Conservation (phyloP, 2,329 filamentous ascomycete genomes). For the Penicillium brevicompactum region DNA sequence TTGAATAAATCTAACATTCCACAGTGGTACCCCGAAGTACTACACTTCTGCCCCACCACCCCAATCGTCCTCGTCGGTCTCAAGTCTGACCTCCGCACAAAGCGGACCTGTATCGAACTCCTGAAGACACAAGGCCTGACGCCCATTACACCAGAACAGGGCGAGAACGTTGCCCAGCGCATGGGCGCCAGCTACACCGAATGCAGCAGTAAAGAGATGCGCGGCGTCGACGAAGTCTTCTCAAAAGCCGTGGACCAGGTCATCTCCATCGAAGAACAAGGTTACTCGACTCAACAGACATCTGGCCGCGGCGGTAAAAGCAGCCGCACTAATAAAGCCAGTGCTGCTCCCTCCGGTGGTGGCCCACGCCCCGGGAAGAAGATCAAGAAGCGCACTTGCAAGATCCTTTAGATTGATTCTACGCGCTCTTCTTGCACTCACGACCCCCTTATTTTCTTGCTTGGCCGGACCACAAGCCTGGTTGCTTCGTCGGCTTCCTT, state of each 20-base stretch:
- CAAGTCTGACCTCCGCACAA: constrained; percentile 94
- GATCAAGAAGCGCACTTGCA: constrained; percentile 84
- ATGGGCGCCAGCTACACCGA: constrained; percentile 98
- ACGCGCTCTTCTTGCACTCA: constrained; percentile 13
- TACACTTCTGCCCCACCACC: constrained; percentile 98
- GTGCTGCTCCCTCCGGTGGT: constrained; percentile 36
- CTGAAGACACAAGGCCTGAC: constrained; percentile 97
- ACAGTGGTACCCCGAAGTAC: constrained; percentile 98
- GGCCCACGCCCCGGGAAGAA: constrained; percentile 53
- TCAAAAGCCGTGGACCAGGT: constrained; percentile 87
- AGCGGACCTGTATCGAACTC: constrained; percentile 96
- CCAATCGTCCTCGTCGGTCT: constrained; percentile 93
- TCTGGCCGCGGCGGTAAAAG: constrained; percentile 3
- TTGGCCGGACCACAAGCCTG: constrained; percentile 35
- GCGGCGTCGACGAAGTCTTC: constrained; percentile 94
- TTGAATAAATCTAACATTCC: constrained; percentile 9
- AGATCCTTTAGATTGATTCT: constrained; percentile 64
- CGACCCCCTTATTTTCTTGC: constrained; percentile 14
- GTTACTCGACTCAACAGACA: constrained; percentile 35
- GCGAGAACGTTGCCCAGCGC: constrained; percentile 80
- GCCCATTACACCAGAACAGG: constrained; percentile 89
- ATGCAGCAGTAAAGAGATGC: constrained; percentile 95
- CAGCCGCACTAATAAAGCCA: constrained; percentile 18
- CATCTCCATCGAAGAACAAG: constrained; percentile 75
- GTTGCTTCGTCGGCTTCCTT: constrained; percentile 36